These are phyloP conservation scores for Plasmopara viticola DNA, from an alignment of 352 stramenopile genomes.

Conservation along the genomic window DNA sequence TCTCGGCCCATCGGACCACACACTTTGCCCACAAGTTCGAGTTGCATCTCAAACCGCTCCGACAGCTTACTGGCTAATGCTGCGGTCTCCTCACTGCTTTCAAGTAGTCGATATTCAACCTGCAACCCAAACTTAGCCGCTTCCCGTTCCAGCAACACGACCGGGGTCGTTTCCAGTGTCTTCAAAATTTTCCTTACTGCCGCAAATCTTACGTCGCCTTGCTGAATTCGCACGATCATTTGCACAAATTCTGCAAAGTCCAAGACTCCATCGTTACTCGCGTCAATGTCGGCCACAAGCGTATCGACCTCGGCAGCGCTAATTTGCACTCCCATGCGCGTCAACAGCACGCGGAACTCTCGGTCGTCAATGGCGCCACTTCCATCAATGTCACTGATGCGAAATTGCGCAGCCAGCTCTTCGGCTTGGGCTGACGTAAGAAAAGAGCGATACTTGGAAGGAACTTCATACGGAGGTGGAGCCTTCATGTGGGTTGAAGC, in stretches of 20 bases:
- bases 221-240: slow-evolving; percentile 50
- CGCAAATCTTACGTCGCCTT: slow-evolving; percentile 40
- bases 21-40: slow-evolving; percentile 48
- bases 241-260: slow-evolving; percentile 53
- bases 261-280: slow-evolving; percentile 50
- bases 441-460: slow-evolving; percentile 27
- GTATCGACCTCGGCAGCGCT: slow-evolving; percentile 39
- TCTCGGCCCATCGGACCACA: slow-evolving; percentile 33
- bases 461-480: slow-evolving; percentile 26
- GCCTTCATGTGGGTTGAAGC: neutral
- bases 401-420: slow-evolving; percentile 58
- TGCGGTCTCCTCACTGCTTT: slow-evolving; percentile 24
- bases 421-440: slow-evolving; percentile 48
- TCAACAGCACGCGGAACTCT: slow-evolving; percentile 57
- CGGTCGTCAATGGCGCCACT: slow-evolving; percentile 57
- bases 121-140: slow-evolving; percentile 48
- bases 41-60: slow-evolving; percentile 33
- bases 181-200: slow-evolving; percentile 43
- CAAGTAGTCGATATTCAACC: slow-evolving; percentile 43
- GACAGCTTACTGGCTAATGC: neutral
- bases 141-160: slow-evolving; percentile 59
- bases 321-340: slow-evolving; percentile 40
- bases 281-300: slow-evolving; percentile 50
- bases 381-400: slow-evolving; percentile 42
- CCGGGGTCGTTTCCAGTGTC: slow-evolving; percentile 50